Evolutionary conservation across 352 stramenopile genomes (phyloP).

Genomic region (Plasmopara viticola): DNA sequence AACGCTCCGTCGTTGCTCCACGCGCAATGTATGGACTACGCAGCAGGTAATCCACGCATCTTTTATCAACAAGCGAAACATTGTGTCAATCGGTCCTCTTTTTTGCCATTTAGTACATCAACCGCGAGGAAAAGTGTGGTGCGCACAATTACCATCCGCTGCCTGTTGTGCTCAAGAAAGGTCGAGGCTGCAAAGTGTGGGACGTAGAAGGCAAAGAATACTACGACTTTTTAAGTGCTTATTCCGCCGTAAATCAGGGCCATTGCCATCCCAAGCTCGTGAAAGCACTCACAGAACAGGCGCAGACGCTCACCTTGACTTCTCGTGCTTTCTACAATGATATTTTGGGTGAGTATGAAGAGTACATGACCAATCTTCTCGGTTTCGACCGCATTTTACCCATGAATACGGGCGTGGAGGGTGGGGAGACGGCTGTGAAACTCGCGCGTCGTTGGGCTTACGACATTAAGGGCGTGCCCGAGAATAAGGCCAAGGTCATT

Average conservation of each 20-base stretch:
- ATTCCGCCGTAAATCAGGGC: constrained; percentile 90
- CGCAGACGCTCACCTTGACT: constrained; percentile 93
- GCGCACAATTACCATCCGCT: constrained; percentile 99
- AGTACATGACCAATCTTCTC: constrained; percentile 97
- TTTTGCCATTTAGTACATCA: constrained; percentile 48
- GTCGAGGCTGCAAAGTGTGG: constrained; percentile 93
- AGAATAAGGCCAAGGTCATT: constrained; percentile 89
- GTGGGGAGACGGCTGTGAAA: constrained; percentile 97
- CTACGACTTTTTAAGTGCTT: constrained; percentile 96
- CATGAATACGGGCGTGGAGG: constrained; percentile 99
- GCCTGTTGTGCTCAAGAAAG: constrained; percentile 92
- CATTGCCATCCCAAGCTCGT: constrained; percentile 99
- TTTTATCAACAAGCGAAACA: constrained; percentile 1
- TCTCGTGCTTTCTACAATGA: constrained; percentile 99
- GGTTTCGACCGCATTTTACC: constrained; percentile 96
- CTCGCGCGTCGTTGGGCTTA: constrained; percentile 96
- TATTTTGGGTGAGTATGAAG: constrained; percentile 93
- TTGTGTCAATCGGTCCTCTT: constrained; percentile 5
- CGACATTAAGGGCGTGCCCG: constrained; percentile 93
- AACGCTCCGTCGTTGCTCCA: constrained; percentile 14
- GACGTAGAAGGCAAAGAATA: constrained; percentile 97
- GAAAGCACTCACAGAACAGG: constrained; percentile 90
- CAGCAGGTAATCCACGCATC: constrained; percentile 26
- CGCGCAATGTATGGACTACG: constrained; percentile 33
- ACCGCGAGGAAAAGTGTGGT: constrained; percentile 89